phyloP scores from a whole-genome alignment of 768 basidiomycete species.

The Tulasnella calospora region DNA sequence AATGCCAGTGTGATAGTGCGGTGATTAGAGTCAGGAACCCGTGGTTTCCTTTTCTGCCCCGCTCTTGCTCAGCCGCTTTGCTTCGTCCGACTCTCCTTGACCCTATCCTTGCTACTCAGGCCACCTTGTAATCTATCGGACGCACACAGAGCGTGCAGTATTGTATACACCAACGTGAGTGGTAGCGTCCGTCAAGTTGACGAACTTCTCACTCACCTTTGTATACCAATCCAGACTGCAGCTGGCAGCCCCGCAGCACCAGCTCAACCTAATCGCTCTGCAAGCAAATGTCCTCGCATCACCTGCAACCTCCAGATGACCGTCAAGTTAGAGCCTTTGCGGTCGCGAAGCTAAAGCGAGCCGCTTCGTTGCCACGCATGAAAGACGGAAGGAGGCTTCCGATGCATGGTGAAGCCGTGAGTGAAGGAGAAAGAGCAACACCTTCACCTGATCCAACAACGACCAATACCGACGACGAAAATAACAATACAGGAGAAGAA shows the following conservation, averaged over 20 bases:
- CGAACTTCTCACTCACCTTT: neutral
- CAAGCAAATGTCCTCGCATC: conserved; percentile 10
- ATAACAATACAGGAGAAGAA: conserved; percentile 36
- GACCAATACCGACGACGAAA: conserved; percentile 34
- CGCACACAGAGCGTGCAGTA: neutral
- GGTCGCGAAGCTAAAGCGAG: conserved; percentile 85
- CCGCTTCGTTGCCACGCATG: conserved; percentile 85
- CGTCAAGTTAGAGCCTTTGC: conserved; percentile 77
- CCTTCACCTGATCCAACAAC: conserved; percentile 7
- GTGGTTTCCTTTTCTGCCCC: neutral
- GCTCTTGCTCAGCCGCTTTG: neutral
- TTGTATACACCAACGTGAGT: neutral
- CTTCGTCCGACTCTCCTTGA: conserved; percentile 1
- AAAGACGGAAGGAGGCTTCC: conserved; percentile 78
- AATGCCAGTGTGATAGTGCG: neutral
- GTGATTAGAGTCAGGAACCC: neutral
- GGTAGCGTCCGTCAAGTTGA: neutral
- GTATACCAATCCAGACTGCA: neutral
- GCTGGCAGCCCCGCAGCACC: neutral
- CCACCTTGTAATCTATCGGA: neutral
- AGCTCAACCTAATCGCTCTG: neutral
- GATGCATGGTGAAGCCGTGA: conserved; percentile 45
- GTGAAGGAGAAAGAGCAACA: conserved; percentile 65
- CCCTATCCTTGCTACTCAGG: neutral
- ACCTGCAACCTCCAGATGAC: conserved; percentile 38